phyloP scores from a whole-genome alignment of 1,284 basidiomycete genomes.

The Rhodofomes roseus region DNA sequence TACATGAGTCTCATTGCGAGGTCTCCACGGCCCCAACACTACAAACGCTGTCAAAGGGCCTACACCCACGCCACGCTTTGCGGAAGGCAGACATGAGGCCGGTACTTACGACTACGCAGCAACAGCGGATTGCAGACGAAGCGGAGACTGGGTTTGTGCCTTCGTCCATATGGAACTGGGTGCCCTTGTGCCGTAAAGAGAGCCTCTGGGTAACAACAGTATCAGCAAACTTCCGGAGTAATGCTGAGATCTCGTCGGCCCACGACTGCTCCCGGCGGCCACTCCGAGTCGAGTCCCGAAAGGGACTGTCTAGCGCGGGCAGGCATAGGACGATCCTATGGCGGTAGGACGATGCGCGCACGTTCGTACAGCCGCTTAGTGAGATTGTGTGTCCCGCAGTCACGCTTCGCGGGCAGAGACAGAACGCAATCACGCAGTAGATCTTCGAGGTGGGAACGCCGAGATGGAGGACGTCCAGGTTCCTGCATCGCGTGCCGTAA shows the following conservation, averaged over 20 bases:
- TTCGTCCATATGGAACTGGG: too few relatives aligned
- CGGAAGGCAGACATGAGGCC: neutral
- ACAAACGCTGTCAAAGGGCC: too few relatives aligned
- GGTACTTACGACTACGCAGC: too few relatives aligned
- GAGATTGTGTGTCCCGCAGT: neutral
- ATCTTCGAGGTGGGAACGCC: neutral
- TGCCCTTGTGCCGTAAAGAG: neutral
- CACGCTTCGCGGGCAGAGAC: neutral
- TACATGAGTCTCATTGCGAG: too few relatives aligned
- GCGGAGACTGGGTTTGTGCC: too few relatives aligned
- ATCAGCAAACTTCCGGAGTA: neutral
- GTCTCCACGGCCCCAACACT: too few relatives aligned
- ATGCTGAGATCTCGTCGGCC: too few relatives aligned
- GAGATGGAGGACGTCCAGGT: neutral
- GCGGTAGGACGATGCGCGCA: neutral
- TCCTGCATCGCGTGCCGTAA: neutral
- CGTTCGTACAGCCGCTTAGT: neutral
- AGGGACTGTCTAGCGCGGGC: neutral
- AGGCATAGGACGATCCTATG: neutral
- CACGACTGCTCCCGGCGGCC: neutral
- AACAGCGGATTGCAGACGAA: too few relatives aligned
- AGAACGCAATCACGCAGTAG: neutral
- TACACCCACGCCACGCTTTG: neutral
- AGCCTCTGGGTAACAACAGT: neutral
- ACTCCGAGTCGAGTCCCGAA: neutral